phyloP scores from a whole-genome alignment of 176 grass and related monocot species.

The Poa annua region DNA sequence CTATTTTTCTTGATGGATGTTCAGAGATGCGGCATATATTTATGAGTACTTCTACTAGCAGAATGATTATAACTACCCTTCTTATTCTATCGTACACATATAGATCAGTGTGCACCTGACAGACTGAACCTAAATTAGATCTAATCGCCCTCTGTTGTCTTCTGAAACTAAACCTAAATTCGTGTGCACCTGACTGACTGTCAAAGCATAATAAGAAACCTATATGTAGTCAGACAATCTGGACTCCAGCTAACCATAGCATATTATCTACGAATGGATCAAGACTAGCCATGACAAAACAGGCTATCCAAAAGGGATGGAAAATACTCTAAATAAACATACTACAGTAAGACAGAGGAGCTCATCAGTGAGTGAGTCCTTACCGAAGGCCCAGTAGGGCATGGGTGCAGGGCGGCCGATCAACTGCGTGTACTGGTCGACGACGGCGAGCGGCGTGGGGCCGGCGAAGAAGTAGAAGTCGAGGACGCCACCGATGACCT shows the following conservation, averaged over 20 bases:
- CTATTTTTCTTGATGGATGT: background rate
- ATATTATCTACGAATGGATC: background rate
- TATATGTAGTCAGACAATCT: background rate
- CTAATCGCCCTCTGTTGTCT: background rate
- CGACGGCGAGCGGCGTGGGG: conserved; percentile 66
- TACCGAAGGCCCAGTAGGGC: conserved; percentile 95
- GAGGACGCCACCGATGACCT: conserved; percentile 83
- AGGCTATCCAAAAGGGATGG: background rate
- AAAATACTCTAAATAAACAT: background rate
- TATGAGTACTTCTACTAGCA: background rate
- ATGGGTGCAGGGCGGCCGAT: conserved; percentile 86
- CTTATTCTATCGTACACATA: background rate
- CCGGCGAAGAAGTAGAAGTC: conserved; percentile 96
- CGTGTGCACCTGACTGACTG: background rate
- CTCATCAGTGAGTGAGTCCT: background rate
- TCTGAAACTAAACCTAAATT: conserved; percentile 8
- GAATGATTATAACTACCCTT: background rate
- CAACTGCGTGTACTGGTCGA: conserved; percentile 91
- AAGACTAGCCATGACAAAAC: background rate
- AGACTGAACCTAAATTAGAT: no score
- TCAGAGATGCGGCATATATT: conserved; percentile 16
- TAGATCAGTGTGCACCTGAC: no score
- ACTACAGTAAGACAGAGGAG: background rate
- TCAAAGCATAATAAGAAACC: background rate
- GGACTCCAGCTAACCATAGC: conserved; percentile 1